Percentiles rank a stretch among this genome's conserved stretches.
Conservation (phyloP, 2,329 filamentous ascomycete genomes). For the Pleurostoma richardsiae region DNA sequence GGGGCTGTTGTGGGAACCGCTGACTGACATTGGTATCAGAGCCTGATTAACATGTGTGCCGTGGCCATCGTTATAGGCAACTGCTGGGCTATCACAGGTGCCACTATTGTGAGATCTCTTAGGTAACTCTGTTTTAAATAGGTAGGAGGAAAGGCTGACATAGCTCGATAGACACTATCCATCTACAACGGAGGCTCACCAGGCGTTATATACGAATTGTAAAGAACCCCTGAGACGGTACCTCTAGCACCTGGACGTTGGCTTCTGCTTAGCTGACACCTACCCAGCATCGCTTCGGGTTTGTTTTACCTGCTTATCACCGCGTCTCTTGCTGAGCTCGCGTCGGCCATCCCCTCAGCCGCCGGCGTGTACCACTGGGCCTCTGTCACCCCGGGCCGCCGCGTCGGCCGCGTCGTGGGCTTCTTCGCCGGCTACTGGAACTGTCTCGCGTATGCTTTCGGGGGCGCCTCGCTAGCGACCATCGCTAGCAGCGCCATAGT, state of each 20-base stretch:
- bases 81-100: slow-evolving; percentile 9
- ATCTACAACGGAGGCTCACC: slow-evolving; percentile 34
- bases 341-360: slow-evolving; percentile 34
- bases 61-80: slow-evolving; percentile 10
- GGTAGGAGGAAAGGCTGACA: too few relatives aligned
- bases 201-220: slow-evolving; percentile 38
- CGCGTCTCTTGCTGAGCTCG: slow-evolving; percentile 44
- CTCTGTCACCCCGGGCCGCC: slow-evolving; percentile 39
- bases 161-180: slow-evolving; percentile 10
- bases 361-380: slow-evolving; percentile 47
- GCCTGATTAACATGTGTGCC: slow-evolving; percentile 8
- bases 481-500: slow-evolving; percentile 9
- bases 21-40: background rate
- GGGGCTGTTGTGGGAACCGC: too few relatives aligned
- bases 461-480: slow-evolving; percentile 30
- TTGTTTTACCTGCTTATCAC: slow-evolving; percentile 46
- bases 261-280: background rate
- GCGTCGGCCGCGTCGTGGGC: slow-evolving; percentile 35
- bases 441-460: slow-evolving; percentile 43
- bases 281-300: slow-evolving; percentile 33
- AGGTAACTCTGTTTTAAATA: too few relatives aligned
- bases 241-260: too few relatives aligned
- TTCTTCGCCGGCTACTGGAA: slow-evolving; percentile 50
- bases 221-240: background rate
- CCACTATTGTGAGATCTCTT: slow-evolving; percentile 11